These are phyloP conservation scores for Chlamydomonas sphaeroides DNA, from an alignment of 139 green algal genomes.

Conservation along the genomic window DNA sequence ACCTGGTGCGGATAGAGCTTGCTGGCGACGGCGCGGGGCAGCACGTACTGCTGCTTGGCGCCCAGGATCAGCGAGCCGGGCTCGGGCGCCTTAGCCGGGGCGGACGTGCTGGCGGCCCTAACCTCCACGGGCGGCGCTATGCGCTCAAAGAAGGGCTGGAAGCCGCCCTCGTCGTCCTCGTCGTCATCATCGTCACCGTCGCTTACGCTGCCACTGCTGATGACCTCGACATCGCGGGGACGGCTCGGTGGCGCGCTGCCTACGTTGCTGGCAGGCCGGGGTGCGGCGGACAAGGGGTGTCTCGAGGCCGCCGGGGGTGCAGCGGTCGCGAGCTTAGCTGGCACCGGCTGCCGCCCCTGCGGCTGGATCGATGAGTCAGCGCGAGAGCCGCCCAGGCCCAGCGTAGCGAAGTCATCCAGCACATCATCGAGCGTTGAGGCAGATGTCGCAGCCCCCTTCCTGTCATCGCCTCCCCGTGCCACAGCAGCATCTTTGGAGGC, in stretches of 20 bases:
- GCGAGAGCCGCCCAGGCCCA: too few species aligned
- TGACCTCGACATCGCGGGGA: too few species aligned
- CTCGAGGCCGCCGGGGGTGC: too few species aligned
- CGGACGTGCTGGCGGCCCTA: not conserved
- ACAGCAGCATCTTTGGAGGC: too few species aligned
- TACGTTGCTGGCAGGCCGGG: too few species aligned
- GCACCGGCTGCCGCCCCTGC: too few species aligned
- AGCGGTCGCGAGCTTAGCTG: not conserved
- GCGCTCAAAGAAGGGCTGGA: not conserved
- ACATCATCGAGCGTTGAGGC: not conserved
- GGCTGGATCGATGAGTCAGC: too few species aligned
- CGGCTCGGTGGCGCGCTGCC: too few species aligned
- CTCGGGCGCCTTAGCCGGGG: not conserved
- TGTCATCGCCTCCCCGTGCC: too few species aligned
- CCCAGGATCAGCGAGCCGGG: not conserved
- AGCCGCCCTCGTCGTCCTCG: not conserved
- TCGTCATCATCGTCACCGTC: not conserved
- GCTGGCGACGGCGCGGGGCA: constrained; percentile 43
- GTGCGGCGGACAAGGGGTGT: too few species aligned
- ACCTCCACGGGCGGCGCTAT: not conserved
- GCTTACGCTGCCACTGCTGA: not conserved
- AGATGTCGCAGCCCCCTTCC: not conserved
- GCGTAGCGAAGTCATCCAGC: not conserved
- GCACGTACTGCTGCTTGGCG: constrained; percentile 44
- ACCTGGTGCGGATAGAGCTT: constrained; percentile 78